These are phyloP conservation scores for Tulasnella calospora DNA, from an alignment of 768 basidiomycete species.

Conservation along the genomic window DNA sequence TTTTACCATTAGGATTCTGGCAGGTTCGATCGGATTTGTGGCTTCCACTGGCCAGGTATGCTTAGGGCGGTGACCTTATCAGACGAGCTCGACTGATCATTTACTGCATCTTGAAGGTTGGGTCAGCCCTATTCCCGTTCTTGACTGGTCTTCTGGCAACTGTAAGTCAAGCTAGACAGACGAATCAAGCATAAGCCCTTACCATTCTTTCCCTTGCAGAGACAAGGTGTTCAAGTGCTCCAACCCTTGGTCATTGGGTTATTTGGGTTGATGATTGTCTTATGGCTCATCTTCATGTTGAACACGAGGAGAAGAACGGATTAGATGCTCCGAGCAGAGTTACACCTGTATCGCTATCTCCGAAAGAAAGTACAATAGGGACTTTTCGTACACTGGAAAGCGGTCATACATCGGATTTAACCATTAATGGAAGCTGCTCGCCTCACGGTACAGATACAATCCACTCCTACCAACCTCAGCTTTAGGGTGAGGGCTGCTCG, in stretches of 20 bases:
- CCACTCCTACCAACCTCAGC: no score
- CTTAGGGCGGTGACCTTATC: not conserved
- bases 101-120: conserved; percentile 44
- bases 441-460: not conserved
- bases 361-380: not conserved
- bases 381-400: not conserved
- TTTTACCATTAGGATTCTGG: not conserved
- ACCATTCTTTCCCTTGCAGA: not conserved
- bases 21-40: conserved; percentile 35
- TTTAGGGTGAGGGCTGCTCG: no score
- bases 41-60: conserved; percentile 32
- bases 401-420: not conserved
- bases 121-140: conserved; percentile 67
- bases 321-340: not conserved
- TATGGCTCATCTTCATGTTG: conserved; percentile 22
- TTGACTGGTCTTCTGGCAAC: conserved; percentile 35
- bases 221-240: conserved; percentile 21
- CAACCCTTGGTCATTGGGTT: conserved; percentile 21
- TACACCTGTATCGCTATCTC: not conserved
- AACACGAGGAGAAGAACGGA: conserved; percentile 19
- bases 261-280: conserved; percentile 13
- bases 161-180: not conserved
- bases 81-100: not conserved
- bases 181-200: not conserved
- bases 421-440: not conserved